A percentile compares a stretch with the other conserved stretches of the same genome.
Evolutionary conservation across 228 moss, liverwort and hornwort genomes (phyloP).

Genomic region (Sphagnum fallax): DNA sequence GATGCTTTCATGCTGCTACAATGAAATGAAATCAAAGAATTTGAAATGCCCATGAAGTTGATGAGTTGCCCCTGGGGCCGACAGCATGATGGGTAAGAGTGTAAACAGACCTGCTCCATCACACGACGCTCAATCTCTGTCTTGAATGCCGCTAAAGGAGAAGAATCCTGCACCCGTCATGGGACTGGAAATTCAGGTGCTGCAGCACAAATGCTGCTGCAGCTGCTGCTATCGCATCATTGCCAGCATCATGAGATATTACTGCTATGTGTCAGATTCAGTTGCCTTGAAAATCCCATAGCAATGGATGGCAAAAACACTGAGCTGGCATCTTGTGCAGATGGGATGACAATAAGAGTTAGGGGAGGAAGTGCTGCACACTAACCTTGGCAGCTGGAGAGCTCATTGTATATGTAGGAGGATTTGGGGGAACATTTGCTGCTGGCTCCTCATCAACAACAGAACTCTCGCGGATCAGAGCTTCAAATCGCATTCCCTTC

Average conservation of each 20-base stretch:
- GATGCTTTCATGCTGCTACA: no score
- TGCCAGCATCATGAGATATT: not conserved
- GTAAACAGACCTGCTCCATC: slow-evolving; percentile 66
- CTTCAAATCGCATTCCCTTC: slow-evolving; percentile 47
- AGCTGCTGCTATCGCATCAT: slow-evolving; percentile 1
- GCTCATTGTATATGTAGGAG: slow-evolving; percentile 69
- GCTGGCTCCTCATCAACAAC: slow-evolving; percentile 19
- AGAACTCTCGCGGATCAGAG: slow-evolving; percentile 69
- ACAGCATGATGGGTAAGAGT: no score
- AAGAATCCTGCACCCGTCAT: slow-evolving; percentile 57
- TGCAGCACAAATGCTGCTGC: not conserved
- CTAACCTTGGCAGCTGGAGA: slow-evolving; percentile 71
- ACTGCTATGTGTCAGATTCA: not conserved
- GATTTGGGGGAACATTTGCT: slow-evolving; percentile 6
- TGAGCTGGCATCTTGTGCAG: not conserved
- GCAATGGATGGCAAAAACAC: not conserved
- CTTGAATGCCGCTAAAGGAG: slow-evolving; percentile 83
- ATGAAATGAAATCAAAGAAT: no score
- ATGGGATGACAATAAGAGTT: not conserved
- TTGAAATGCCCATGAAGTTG: no score
- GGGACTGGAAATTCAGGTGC: no score
- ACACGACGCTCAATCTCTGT: slow-evolving; percentile 95
- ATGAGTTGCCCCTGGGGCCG: no score
- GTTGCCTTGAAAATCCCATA: not conserved
- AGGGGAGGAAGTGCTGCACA: not conserved